Base-by-base conservation (phyloP, 1,284 basidiomycete species). In the Cryptococcus maquisensis region DNA sequence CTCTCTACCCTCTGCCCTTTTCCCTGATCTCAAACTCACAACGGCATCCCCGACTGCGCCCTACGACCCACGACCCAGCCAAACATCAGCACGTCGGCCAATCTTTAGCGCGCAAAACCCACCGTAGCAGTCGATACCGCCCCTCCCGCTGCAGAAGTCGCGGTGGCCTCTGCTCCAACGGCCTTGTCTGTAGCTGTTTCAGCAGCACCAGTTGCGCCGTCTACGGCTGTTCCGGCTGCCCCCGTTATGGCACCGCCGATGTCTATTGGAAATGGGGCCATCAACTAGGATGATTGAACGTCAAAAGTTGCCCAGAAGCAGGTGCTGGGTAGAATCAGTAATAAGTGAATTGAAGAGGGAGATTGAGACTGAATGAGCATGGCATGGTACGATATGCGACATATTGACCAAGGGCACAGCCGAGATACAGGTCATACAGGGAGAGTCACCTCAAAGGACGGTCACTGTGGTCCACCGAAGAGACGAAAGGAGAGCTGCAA, bases 71-170 rank as follows among this genome's bases (percentile, higher is more conserved):
- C 6, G 4, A 40, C 49, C 13, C 4, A 50, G 20, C 3, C 9
- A 13, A 20, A 24, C 39, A 18, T 20, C 28, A n/a, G n/a, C 26
- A 42, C 18, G 12, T 24, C 16, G 10, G 9, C 36, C 48, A 13
- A 26, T 23, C 23, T 41, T 26, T 13, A 21, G 7, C 21, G 20
- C 21, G 15, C 8, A 43, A n/a, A 23, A 42, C 49, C 37, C 18
- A 52, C 52, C 36, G 47, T 47, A 21, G 55, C 60, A 4, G 57
- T 55, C 6, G 48, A 44, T 6, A 49, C 50, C 10, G 50, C 57
- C 16, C 41, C 48, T 15, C 24, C 38, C 4, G 46, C 49, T 16
- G 28, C 40, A 5, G 49, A 39, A 3, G 47, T 49, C 18, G 45
- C 56, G 10, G 43, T 50, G 20, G 52, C 45, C 48, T 24, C 52